Evolutionary conservation across 2,329 filamentous ascomycete genomes (phyloP).

Genomic region (Diaporthe eres): DNA sequence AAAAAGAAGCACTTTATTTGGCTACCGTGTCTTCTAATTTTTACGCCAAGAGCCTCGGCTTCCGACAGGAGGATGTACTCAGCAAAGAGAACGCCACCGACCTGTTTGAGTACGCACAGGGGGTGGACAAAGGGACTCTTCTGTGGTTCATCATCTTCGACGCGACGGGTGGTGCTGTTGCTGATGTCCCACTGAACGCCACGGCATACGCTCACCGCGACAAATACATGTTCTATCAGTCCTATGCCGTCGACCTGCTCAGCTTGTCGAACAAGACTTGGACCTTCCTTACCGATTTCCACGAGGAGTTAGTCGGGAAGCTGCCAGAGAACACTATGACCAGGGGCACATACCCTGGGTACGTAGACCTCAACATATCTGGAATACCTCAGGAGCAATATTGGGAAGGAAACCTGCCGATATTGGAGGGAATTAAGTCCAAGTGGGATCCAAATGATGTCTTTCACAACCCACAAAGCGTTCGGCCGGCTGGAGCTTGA

Average conservation of each 20-base stretch:
- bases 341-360: conserved; percentile 71
- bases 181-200: conserved; percentile 66
- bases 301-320: conserved; percentile 55
- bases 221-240: conserved; percentile 74
- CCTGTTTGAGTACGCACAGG: conserved; percentile 69
- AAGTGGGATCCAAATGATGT: conserved; percentile 66
- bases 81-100: conserved; percentile 59
- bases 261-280: conserved; percentile 61
- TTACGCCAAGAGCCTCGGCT: conserved; percentile 70
- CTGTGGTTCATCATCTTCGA: conserved; percentile 76
- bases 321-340: conserved; percentile 54
- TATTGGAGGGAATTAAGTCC: conserved; percentile 64
- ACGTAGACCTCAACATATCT: conserved; percentile 68
- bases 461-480: conserved; percentile 73
- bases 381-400: conserved; percentile 63
- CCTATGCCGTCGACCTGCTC: conserved; percentile 68
- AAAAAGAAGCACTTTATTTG: conserved; percentile 63
- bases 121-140: conserved; percentile 62
- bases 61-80: conserved; percentile 64
- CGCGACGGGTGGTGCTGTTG: conserved; percentile 71
- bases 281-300: conserved; percentile 66
- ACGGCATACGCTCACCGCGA: conserved; percentile 76
- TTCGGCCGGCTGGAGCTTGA: conserved; percentile 50
- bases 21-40: conserved; percentile 65
- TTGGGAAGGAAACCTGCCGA: conserved; percentile 67